Conservation (phyloP, 2,329 filamentous ascomycete genomes). For the Thielaviopsis musarum region DNA sequence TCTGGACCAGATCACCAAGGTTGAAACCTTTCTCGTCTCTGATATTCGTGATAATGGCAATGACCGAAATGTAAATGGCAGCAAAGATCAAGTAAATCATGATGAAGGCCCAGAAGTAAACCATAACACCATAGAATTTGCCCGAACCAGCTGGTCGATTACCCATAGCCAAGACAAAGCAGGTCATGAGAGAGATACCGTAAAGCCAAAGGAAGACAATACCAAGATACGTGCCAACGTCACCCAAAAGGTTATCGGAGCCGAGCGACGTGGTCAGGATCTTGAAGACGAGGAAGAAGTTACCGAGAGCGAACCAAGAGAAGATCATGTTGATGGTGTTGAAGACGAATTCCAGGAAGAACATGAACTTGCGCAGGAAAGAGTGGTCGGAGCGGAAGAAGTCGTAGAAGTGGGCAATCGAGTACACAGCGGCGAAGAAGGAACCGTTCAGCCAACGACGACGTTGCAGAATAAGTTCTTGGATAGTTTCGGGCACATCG, state of each 20-base stretch:
- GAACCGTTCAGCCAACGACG: conserved; percentile 95
- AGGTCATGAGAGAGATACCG: conserved; percentile 76
- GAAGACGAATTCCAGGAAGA: conserved; percentile 85
- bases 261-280: conserved; percentile 83
- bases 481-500: conserved; percentile 85
- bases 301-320: conserved; percentile 95
- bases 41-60: conserved; percentile 61
- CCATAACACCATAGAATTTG: conserved; percentile 87
- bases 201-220: conserved; percentile 95
- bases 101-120: conserved; percentile 93
- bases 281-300: conserved; percentile 98
- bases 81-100: conserved; percentile 96
- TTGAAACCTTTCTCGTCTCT: conserved; percentile 44
- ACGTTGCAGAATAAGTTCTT: conserved; percentile 87
- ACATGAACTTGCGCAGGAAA: conserved; percentile 69
- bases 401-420: conserved; percentile 86
- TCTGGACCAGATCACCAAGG: conserved; percentile 60
- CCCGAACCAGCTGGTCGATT: conserved; percentile 91
- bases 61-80: conserved; percentile 83
- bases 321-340: conserved; percentile 96
- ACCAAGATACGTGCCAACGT: conserved; percentile 61
- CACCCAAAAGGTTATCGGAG: conserved; percentile 50
- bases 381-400: conserved; percentile 90
- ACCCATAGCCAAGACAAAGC: conserved; percentile 85
- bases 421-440: conserved; percentile 95